Base-by-base conservation (phyloP, 768 basidiomycete genomes). In the Panaeolus papilionaceus region DNA sequence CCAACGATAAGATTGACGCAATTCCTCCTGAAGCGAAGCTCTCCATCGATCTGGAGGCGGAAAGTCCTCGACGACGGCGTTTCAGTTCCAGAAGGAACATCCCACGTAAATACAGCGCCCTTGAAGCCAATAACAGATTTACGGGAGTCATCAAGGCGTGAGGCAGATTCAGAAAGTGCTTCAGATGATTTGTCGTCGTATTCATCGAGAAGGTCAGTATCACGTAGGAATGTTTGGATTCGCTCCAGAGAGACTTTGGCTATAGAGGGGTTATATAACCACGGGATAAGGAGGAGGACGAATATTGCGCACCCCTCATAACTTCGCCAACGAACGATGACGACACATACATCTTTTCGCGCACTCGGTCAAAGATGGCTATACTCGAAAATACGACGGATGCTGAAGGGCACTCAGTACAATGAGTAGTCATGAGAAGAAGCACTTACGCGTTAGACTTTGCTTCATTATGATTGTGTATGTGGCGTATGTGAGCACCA, bases 331-430 rank as follows among this genome's bases (percentile, higher is more conserved):
- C 66, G 20, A 71, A 70, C 65, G 73, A 76, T 18, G 80, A 75
- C 0, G 77, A 73, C 71, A 78, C 82, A 75, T 79, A 76, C 49
- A 90, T 75, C 65, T 88, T 85, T 6, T 80, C 80, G 42, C 87
- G 83, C 45, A 93, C 75, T 66, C 88, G 80, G 63, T 88, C 85
- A 72, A 93, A 93, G 23, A 92, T 88, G 63, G 84, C 75, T 79
- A 88, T 84, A 65, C 84, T 85, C 10, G 84, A 83, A 73, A 86
- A 86, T 12, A 87, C 85, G 20, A 76, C 79, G 0, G 84, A 81
- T 4, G 84, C 83, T 75, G 9, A 5, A 45, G 11, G 12, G 14
- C 82, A 37, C 71, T 26, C 14, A 51, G 14, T n/a, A 67, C 16
- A 61, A 39, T 33, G 10, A 47, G 45, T 3, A 45, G n/a, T 28